Conservation (phyloP, 164 flowering plant genomes). For the Liquidambar formosana region DNA sequence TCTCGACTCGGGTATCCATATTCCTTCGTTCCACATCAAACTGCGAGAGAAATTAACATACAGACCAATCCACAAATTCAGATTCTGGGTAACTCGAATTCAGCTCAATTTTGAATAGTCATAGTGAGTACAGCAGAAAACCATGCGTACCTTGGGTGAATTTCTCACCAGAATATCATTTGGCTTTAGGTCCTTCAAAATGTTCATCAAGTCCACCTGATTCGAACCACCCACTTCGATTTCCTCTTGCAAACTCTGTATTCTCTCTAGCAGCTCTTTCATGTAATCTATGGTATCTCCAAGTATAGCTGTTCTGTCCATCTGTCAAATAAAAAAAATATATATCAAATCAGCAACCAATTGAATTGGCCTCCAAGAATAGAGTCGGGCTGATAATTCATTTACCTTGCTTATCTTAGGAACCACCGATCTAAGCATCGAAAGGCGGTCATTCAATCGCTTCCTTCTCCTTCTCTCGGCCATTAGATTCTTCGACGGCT, state of each 20-base stretch:
- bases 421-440: conserved; percentile 91
- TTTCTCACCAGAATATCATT: conserved; percentile 62
- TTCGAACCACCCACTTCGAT: conserved; percentile 36
- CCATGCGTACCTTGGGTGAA: conserved; percentile 68
- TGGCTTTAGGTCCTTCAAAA: conserved; percentile 57
- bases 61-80: no score
- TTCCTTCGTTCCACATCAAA: conserved; percentile 77
- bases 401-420: conserved; percentile 96
- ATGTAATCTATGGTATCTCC: conserved; percentile 92
- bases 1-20: conserved; percentile 61
- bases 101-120: no score
- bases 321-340: conserved; percentile 41
- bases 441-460: conserved; percentile 86
- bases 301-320: conserved; percentile 94
- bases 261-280: conserved; percentile 79
- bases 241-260: conserved; percentile 63
- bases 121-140: neutral
- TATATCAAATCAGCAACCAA: neutral
- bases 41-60: conserved; percentile 42
- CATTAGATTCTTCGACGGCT: conserved; percentile 93
- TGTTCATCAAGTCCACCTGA: conserved; percentile 36
- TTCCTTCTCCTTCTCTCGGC: conserved; percentile 92
- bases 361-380: neutral
- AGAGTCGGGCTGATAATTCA: no score
- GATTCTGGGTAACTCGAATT: no score